phyloP scores from a whole-genome alignment of 2,329 filamentous ascomycete species.

The Colletotrichum camelliae region DNA sequence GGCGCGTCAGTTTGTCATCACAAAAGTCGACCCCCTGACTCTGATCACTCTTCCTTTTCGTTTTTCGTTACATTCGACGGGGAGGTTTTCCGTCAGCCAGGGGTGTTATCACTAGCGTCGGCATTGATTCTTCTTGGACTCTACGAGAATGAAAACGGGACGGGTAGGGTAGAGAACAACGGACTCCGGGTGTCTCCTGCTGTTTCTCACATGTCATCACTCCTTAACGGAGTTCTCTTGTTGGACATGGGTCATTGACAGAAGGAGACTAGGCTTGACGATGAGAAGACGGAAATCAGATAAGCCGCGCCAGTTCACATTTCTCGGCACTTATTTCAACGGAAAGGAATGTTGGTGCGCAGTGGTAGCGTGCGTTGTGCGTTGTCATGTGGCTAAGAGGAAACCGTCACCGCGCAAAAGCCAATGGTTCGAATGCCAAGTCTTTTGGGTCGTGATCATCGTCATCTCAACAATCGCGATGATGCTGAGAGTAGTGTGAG shows the following conservation, averaged over 20 bases:
- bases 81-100: not conserved
- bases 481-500: not conserved
- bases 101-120: slow-evolving; percentile 1
- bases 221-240: not conserved
- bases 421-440: slow-evolving; percentile 13
- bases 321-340: not conserved
- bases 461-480: not conserved
- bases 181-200: not conserved
- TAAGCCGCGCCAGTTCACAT: not conserved
- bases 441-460: not conserved
- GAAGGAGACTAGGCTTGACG: not conserved
- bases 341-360: not conserved
- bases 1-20: not conserved
- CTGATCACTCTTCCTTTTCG: not conserved
- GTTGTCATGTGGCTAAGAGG: not conserved
- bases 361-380: not conserved
- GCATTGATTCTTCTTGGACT: not conserved
- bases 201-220: not conserved
- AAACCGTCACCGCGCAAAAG: not conserved
- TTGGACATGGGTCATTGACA: no score
- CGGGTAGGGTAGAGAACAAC: not conserved
- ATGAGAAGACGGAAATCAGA: not conserved
- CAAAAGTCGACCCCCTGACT: not conserved
- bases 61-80: not conserved
- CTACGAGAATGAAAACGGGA: not conserved